Conservation (phyloP, 1,284 basidiomycete genomes). For the Puccinia polysora region DNA sequence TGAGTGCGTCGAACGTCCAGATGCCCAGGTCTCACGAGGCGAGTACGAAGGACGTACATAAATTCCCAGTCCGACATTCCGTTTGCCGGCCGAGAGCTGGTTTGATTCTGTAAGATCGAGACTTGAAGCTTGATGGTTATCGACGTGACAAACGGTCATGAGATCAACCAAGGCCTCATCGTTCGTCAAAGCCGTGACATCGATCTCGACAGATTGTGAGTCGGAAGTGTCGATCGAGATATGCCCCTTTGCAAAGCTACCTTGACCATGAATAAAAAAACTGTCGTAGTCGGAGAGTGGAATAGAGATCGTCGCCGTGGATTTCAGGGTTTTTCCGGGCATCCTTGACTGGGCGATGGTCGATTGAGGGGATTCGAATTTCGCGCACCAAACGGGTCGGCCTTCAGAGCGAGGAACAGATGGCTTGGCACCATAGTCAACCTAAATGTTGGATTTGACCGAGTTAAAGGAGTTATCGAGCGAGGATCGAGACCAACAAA, state of each 20-base stretch:
- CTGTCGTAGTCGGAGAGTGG: constrained; percentile 3
- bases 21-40: background rate
- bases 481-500: too few relatives aligned
- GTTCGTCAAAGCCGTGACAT: constrained; percentile 22
- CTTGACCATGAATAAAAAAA: constrained; percentile 36
- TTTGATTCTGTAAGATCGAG: background rate
- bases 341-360: background rate
- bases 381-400: constrained; percentile 19
- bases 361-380: constrained; percentile 6
- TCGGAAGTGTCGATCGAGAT: constrained; percentile 24
- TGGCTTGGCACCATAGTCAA: constrained; percentile 40
- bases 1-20: background rate
- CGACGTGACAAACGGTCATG: constrained; percentile 37
- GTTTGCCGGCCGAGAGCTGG: background rate
- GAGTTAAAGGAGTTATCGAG: background rate
- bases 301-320: background rate
- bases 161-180: constrained; percentile 35
- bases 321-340: constrained; percentile 8
- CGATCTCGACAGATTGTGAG: constrained; percentile 13
- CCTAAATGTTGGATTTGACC: background rate
- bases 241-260: constrained; percentile 39
- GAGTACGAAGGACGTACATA: constrained; percentile 16
- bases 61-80: constrained; percentile 27
- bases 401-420: constrained; percentile 26
- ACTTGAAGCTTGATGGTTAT: background rate